Conservation (phyloP, 1,139 yeast species). For the Debaryomycetaceae sp. region DNA sequence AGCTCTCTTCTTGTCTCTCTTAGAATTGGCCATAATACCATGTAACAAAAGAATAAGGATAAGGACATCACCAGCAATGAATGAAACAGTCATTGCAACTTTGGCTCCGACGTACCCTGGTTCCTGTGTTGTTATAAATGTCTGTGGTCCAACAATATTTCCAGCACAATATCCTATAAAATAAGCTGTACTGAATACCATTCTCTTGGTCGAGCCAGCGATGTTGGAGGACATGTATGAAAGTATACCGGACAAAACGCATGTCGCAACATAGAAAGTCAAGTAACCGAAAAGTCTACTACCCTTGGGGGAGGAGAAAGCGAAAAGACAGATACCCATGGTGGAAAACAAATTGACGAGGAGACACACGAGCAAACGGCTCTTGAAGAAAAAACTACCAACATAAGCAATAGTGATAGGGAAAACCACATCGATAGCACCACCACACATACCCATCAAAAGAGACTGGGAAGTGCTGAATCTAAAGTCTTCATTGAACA, state of each 20-base stretch:
- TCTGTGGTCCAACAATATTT: conserved; percentile 28
- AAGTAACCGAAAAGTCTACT: conserved; percentile 42
- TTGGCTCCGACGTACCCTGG: conserved; percentile 9
- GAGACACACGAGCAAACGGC: conserved; percentile 42
- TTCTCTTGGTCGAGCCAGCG: conserved; percentile 1
- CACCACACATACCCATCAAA: conserved; percentile 29
- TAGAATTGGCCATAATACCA: not conserved
- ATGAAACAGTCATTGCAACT: conserved; percentile 6
- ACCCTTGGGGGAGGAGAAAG: conserved; percentile 33
- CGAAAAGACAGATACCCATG: conserved; percentile 43
- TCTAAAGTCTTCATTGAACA: conserved; percentile 43
- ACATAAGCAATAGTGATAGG: conserved; percentile 32
- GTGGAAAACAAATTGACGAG: conserved; percentile 32
- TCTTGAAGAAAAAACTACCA: conserved; percentile 20
- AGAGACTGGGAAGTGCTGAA: conserved; percentile 23
- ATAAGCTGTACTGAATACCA: not conserved
- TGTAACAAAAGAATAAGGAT: not conserved
- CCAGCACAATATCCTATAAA: conserved; percentile 11
- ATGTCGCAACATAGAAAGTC: conserved; percentile 1
- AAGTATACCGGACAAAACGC: not conserved
- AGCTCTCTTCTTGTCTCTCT: conserved; percentile 99
- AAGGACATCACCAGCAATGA: not conserved
- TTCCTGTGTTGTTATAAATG: conserved; percentile 19
- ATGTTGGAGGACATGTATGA: not conserved
- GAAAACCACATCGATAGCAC: conserved; percentile 37